Conservation (phyloP, 352 stramenopile species). For the Poterioochromonas sp. region DNA sequence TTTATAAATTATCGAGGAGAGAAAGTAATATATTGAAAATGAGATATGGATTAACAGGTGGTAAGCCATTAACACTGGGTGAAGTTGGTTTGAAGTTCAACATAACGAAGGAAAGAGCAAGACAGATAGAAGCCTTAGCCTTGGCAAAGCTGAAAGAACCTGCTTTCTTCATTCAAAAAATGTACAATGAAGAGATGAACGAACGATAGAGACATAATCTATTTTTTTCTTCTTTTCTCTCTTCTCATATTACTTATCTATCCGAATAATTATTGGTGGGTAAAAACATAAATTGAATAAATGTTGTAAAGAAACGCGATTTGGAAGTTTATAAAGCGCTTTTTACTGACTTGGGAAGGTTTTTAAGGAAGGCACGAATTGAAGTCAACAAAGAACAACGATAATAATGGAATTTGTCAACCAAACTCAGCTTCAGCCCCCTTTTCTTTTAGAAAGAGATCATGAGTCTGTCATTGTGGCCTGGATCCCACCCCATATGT, state of each 20-base stretch:
- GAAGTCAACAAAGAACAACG: not conserved
- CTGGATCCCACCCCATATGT: not conserved
- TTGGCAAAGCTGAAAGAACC: constrained; percentile 41
- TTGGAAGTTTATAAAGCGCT: too few species aligned
- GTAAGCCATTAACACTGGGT: constrained; percentile 57
- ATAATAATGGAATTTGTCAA: not conserved
- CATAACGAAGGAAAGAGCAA: constrained; percentile 63
- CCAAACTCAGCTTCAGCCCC: not conserved
- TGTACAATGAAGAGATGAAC: too few species aligned
- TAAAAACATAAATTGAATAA: too few species aligned
- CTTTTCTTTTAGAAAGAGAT: not conserved
- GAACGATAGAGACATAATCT: too few species aligned
- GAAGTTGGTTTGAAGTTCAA: constrained; percentile 57
- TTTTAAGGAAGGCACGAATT: too few species aligned
- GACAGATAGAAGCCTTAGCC: constrained; percentile 66
- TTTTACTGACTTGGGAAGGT: too few species aligned
- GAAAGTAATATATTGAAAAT: constrained; percentile 63
- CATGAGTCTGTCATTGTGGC: not conserved
- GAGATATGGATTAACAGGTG: constrained; percentile 62
- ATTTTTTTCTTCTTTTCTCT: too few species aligned
- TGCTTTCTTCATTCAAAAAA: too few species aligned
- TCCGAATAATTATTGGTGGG: too few species aligned
- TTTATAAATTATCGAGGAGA: constrained; percentile 38
- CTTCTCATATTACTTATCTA: too few species aligned
- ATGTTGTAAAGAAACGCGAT: too few species aligned